Evolutionary conservation across 495 filamentous ascomycete genomes (phyloP).

Genomic region (Cetradonia linearis): DNA sequence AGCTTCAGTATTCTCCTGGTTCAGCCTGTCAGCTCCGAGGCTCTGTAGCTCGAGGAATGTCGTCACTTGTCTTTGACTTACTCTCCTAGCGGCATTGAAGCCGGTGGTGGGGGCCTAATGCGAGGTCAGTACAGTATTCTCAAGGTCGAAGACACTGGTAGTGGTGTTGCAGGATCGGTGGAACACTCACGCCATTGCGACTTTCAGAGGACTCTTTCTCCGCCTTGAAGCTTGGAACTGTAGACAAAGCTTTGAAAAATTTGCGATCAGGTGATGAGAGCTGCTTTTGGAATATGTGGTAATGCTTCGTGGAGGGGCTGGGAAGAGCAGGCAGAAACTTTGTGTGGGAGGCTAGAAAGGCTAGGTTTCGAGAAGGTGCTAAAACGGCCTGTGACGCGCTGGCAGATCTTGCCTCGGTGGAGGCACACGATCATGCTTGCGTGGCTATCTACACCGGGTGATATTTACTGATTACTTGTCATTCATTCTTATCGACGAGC

Average conservation of each 20-base stretch:
- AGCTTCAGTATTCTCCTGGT: constrained; percentile 39
- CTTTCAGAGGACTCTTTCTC: background rate
- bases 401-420: background rate
- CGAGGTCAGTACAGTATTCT: background rate
- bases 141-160: background rate
- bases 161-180: background rate
- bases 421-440: constrained; percentile 8
- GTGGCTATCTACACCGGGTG: background rate
- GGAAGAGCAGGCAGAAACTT: background rate
- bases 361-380: constrained; percentile 5
- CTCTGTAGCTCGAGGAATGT: background rate
- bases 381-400: constrained; percentile 7
- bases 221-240: background rate
- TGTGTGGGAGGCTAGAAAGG: constrained; percentile 11
- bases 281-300: background rate
- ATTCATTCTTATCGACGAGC: background rate
- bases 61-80: background rate
- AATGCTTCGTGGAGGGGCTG: background rate
- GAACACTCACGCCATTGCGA: constrained; percentile 1
- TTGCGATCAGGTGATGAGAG: background rate
- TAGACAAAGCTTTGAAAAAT: background rate
- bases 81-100: constrained; percentile 7
- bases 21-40: background rate
- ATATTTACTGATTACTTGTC: background rate
- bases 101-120: constrained; percentile 1